A percentile compares a stretch with the other conserved stretches of the same genome.
Conservation (phyloP, 768 basidiomycete species). For the Kwoniella dejecticola region DNA sequence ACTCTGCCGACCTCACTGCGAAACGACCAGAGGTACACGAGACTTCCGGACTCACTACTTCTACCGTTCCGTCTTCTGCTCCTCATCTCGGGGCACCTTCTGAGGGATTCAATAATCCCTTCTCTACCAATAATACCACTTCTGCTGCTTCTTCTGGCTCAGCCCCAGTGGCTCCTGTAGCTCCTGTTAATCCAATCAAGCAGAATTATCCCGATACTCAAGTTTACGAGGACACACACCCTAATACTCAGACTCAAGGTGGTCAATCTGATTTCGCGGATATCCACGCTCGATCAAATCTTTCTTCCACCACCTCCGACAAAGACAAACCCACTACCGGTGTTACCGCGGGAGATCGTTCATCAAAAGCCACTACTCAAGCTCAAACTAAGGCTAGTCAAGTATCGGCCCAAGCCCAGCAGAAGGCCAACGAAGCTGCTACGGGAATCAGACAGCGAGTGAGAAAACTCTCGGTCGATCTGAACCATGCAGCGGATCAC, state of each 20-base stretch:
- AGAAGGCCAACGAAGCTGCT: conserved; percentile 19
- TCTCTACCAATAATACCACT: background rate
- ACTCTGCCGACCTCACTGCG: conserved; percentile 16
- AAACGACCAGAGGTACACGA: conserved; percentile 11
- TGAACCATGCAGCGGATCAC: conserved; percentile 37
- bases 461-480: conserved; percentile 21
- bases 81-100: background rate
- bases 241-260: background rate
- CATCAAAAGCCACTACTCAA: background rate
- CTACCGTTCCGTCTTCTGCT: conserved; percentile 4
- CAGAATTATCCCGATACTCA: conserved; percentile 6
- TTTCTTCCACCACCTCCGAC: background rate
- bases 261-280: conserved; percentile 6
- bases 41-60: conserved; percentile 11
- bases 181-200: background rate
- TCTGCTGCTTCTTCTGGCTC: background rate
- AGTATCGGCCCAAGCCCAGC: background rate
- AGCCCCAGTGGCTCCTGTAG: background rate
- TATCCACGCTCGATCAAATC: conserved; percentile 2
- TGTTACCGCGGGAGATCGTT: background rate
- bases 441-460: conserved; percentile 34
- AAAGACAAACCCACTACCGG: background rate
- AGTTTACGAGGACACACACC: background rate
- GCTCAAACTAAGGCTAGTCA: conserved; percentile 13
- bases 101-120: conserved; percentile 8